Conservation (phyloP, 768 basidiomycete genomes). For the Suillus fuscotomentosus region DNA sequence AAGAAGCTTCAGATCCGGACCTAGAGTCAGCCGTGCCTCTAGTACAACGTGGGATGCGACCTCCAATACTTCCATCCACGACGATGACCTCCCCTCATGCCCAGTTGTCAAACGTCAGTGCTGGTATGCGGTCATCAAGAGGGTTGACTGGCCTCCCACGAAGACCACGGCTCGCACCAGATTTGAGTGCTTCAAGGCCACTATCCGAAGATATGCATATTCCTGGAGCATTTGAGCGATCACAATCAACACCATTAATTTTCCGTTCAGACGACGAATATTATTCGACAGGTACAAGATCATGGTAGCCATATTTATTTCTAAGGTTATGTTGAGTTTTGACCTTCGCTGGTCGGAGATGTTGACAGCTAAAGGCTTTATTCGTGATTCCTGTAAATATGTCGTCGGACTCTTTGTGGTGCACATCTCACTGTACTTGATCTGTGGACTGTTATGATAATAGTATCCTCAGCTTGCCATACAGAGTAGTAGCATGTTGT, state of each 20-base stretch:
- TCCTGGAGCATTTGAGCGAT: slow-evolving; percentile 35
- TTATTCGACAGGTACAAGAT: slow-evolving; percentile 13
- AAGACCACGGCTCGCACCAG: slow-evolving; percentile 21
- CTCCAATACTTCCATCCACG: slow-evolving; percentile 15
- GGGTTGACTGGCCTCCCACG: slow-evolving; percentile 21
- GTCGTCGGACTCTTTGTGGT: neutral
- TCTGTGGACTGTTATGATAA: neutral
- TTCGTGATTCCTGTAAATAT: neutral
- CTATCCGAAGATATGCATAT: slow-evolving; percentile 12
- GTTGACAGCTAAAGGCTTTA: neutral
- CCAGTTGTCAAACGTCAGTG: slow-evolving; percentile 9
- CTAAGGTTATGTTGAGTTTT: neutral
- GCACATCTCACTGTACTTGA: neutral
- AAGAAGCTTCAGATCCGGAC: neutral
- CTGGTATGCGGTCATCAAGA: slow-evolving; percentile 24
- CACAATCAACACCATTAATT: slow-evolving; percentile 41
- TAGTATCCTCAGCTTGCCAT: neutral
- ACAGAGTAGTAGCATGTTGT: no score
- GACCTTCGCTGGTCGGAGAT: slow-evolving; percentile 7
- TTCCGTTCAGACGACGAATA: slow-evolving; percentile 16
- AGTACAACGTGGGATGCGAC: slow-evolving; percentile 1
- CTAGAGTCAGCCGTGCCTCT: neutral
- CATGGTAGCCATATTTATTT: slow-evolving; percentile 9
- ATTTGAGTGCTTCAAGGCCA: slow-evolving; percentile 30
- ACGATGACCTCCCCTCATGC: slow-evolving; percentile 16